phyloP scores from a whole-genome alignment of 108 stramenopile genomes.

The Cyclotella cryptica region DNA sequence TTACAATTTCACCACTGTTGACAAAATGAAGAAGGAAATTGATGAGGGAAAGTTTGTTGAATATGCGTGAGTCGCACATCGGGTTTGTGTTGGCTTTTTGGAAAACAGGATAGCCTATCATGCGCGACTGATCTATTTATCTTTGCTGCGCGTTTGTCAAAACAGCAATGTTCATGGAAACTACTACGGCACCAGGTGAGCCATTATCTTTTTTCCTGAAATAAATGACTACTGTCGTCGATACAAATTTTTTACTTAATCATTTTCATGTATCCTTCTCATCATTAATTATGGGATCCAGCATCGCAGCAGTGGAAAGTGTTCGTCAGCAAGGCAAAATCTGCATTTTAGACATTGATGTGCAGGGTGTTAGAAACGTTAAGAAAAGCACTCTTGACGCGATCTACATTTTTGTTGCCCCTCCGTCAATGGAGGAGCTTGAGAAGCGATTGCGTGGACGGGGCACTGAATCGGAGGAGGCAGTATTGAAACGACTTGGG shows the following conservation, averaged over 20 bases:
- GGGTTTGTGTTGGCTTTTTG: background rate
- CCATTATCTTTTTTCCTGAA: background rate
- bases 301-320: conserved; percentile 81
- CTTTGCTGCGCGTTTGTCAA: too few species aligned
- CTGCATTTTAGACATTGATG: conserved; percentile 96
- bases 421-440: conserved; percentile 92
- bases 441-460: conserved; percentile 89
- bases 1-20: conserved; percentile 93
- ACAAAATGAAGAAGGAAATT: conserved; percentile 89
- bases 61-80: conserved; percentile 61
- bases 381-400: conserved; percentile 61
- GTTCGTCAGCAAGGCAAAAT: conserved; percentile 85
- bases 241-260: background rate
- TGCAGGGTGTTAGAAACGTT: conserved; percentile 80
- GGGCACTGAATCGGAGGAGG: conserved; percentile 93
- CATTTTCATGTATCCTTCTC: background rate
- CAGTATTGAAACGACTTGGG: conserved; percentile 76
- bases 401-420: conserved; percentile 87
- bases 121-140: too few species aligned
- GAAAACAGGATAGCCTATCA: too few species aligned
- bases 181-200: conserved; percentile 87
- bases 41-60: conserved; percentile 85
- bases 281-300: background rate
- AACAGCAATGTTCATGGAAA: conserved; percentile 88
- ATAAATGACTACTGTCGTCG: background rate